Conservation (phyloP, 2,329 filamentous ascomycete species). For the Talaromyces sp. region DNA sequence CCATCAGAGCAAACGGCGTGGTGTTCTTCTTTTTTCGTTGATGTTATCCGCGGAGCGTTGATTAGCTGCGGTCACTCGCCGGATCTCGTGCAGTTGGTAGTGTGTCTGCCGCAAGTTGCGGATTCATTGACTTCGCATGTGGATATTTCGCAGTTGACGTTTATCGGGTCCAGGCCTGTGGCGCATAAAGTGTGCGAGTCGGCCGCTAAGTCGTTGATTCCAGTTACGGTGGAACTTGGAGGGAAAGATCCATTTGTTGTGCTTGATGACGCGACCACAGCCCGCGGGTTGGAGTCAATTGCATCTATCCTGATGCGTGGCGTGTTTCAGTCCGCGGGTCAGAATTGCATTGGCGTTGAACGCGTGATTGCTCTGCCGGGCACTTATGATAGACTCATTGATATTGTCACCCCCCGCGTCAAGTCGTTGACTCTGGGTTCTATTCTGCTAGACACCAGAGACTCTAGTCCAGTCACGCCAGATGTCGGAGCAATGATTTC, state of each 20-base stretch:
- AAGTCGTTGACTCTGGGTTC: constrained; percentile 70
- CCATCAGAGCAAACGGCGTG: constrained; percentile 93
- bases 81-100: constrained; percentile 74
- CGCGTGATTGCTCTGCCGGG: constrained; percentile 74
- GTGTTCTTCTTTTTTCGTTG: constrained; percentile 77
- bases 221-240: constrained; percentile 83
- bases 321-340: constrained; percentile 89
- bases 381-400: constrained; percentile 69
- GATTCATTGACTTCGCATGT: constrained; percentile 78
- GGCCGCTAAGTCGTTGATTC: constrained; percentile 79
- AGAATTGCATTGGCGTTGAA: constrained; percentile 98
- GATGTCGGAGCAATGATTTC: constrained; percentile 93
- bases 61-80: constrained; percentile 76
- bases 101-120: constrained; percentile 83
- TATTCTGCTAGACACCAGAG: constrained; percentile 48
- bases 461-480: constrained; percentile 27
- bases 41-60: constrained; percentile 73
- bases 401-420: constrained; percentile 68
- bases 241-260: constrained; percentile 92
- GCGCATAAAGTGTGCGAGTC: constrained; percentile 83
- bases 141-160: constrained; percentile 81
- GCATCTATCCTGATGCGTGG: constrained; percentile 81
- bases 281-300: constrained; percentile 61
- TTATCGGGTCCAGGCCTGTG: constrained; percentile 85
- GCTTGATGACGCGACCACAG: constrained; percentile 66